A percentile compares a stretch with the other conserved stretches of the same genome.
These are phyloP conservation scores for Narthecium ossifragum DNA, from an alignment of 106 monocot species.

Conservation along the genomic window DNA sequence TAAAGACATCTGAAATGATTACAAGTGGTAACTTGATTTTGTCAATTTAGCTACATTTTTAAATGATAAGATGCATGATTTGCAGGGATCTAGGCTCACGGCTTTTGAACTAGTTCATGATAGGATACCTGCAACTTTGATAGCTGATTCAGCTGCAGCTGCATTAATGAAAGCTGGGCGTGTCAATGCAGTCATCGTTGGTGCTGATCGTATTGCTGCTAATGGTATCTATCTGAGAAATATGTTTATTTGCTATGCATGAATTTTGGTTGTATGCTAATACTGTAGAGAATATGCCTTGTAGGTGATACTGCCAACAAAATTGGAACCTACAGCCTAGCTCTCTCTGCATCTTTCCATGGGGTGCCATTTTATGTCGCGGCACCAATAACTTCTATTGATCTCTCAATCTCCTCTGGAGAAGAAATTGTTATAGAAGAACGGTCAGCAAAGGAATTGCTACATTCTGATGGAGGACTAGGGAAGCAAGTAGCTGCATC, in stretches of 20 bases:
- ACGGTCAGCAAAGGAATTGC: slow-evolving; percentile 77
- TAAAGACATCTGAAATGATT: no score
- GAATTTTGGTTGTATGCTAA: background rate
- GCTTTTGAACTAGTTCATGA: slow-evolving; percentile 95
- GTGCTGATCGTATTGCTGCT: slow-evolving; percentile 92
- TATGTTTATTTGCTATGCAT: background rate
- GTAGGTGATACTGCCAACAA: slow-evolving; percentile 97
- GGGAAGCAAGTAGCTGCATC: slow-evolving; percentile 89
- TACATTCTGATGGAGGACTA: slow-evolving; percentile 80
- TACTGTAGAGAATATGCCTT: background rate
- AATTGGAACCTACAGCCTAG: slow-evolving; percentile 93
- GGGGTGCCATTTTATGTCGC: slow-evolving; percentile 83
- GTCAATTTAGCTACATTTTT: background rate
- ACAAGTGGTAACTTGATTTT: no score
- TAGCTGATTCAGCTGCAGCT: slow-evolving; percentile 89
- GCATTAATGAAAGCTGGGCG: slow-evolving; percentile 79
- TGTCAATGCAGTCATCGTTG: slow-evolving; percentile 80
- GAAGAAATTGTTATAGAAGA: slow-evolving; percentile 83
- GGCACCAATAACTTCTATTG: slow-evolving; percentile 87
- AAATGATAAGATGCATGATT: background rate
- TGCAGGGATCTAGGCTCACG: slow-evolving; percentile 93
- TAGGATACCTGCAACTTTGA: slow-evolving; percentile 82
- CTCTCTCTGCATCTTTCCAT: slow-evolving; percentile 69
- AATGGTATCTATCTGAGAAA: slow-evolving; percentile 54
- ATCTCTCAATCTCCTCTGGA: slow-evolving; percentile 69